phyloP scores from a whole-genome alignment of 176 grass and related monocot genomes.

The Pharus latifolius region DNA sequence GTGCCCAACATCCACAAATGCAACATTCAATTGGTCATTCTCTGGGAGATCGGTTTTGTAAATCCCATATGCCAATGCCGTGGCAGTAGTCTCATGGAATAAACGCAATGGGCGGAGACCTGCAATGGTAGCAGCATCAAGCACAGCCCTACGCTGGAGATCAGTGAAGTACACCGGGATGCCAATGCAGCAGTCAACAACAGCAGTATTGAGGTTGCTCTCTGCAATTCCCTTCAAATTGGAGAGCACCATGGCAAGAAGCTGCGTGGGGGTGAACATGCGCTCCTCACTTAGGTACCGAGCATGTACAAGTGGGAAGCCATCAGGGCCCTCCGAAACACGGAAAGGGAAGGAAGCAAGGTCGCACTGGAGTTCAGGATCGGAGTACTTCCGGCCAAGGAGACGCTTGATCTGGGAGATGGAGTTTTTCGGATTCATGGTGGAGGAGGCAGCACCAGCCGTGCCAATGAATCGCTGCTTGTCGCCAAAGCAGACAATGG shows the following conservation, averaged over 20 bases:
- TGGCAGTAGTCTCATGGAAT: constrained; percentile 86
- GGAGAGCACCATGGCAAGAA: constrained; percentile 75
- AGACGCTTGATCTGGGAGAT: constrained; percentile 90
- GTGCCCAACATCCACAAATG: constrained; percentile 81
- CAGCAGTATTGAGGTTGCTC: constrained; percentile 56
- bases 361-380: constrained; percentile 75
- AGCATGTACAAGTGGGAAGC: constrained; percentile 67
- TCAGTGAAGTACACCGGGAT: constrained; percentile 82
- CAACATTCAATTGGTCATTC: constrained; percentile 71
- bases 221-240: constrained; percentile 81
- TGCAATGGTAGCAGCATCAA: constrained; percentile 72
- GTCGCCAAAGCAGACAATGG: constrained; percentile 88
- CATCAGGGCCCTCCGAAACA: constrained; percentile 51
- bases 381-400: constrained; percentile 50
- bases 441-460: constrained; percentile 52
- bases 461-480: constrained; percentile 92
- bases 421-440: constrained; percentile 85
- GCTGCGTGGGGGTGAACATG: constrained; percentile 58
- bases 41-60: constrained; percentile 83
- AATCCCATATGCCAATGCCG: constrained; percentile 82
- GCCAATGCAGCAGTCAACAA: constrained; percentile 81
- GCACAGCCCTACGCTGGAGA: constrained; percentile 67
- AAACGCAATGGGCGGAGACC: constrained; percentile 54
- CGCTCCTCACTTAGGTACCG: constrained; percentile 52
- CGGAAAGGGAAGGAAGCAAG: constrained; percentile 47